phyloP scores from a whole-genome alignment of 2,329 filamentous ascomycete species.

The Penicillium frequentans region DNA sequence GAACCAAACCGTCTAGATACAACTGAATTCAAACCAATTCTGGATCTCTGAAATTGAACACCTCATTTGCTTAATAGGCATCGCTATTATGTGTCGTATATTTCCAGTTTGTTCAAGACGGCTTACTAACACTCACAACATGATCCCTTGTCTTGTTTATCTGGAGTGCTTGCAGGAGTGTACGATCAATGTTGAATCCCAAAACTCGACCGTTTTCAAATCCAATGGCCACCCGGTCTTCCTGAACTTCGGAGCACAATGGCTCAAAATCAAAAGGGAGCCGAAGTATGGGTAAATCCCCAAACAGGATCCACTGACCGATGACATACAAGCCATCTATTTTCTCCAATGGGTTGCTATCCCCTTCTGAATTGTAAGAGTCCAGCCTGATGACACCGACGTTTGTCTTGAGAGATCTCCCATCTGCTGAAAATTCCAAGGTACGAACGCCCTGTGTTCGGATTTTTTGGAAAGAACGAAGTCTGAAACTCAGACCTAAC shows the following conservation, averaged over 20 bases:
- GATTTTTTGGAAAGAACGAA: not conserved
- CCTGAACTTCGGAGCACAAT: not conserved
- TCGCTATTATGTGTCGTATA: too few species aligned
- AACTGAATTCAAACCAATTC: too few species aligned
- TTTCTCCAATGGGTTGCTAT: not conserved
- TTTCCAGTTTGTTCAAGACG: too few species aligned
- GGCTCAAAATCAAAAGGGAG: not conserved
- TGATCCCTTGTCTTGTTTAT: too few species aligned
- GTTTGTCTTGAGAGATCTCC: not conserved
- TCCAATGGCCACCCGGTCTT: constrained; percentile 3
- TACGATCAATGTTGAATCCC: not conserved
- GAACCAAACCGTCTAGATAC: constrained; percentile 18
- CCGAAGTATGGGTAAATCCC: not conserved
- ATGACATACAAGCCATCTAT: too few species aligned
- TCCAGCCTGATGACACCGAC: not conserved
- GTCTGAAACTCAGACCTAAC: not conserved
- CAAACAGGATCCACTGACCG: constrained; percentile 1
- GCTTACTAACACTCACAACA: too few species aligned
- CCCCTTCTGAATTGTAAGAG: not conserved
- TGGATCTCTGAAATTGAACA: too few species aligned
- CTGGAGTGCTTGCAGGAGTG: not conserved
- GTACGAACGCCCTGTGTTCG: too few species aligned
- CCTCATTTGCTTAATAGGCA: too few species aligned
- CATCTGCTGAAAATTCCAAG: not conserved
- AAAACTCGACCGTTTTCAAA: not conserved